Evolutionary conservation across 1,284 basidiomycete genomes (phyloP).

Genomic region (Ganoderma meredithae): DNA sequence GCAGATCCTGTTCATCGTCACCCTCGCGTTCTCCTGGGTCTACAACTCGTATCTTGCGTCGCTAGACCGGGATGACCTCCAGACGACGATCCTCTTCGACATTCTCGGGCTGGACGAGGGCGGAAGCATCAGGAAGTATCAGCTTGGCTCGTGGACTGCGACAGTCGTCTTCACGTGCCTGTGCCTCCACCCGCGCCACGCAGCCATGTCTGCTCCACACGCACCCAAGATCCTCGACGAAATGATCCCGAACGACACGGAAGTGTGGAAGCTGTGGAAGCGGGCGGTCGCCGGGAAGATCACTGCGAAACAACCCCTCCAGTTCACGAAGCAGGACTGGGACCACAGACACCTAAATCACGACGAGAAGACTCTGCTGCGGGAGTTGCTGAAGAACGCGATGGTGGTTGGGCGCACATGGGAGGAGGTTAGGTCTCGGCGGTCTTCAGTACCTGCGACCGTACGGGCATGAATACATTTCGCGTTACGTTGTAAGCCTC

Average conservation of each 20-base stretch:
- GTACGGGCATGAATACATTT: neutral
- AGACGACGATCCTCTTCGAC: conserved; percentile 27
- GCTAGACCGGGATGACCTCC: conserved; percentile 29
- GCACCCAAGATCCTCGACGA: conserved; percentile 27
- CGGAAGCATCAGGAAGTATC: conserved; percentile 18
- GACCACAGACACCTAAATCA: conserved; percentile 2
- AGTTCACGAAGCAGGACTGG: conserved; percentile 21
- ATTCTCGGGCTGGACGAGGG: conserved; percentile 17
- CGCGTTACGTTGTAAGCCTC: neutral
- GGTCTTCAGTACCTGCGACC: neutral
- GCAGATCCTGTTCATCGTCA: conserved; percentile 31
- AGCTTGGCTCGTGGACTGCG: conserved; percentile 24
- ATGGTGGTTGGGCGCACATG: conserved; percentile 5
- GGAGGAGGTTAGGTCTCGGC: neutral
- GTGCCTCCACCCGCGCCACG: conserved; percentile 13
- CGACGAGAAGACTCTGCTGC: conserved; percentile 19
- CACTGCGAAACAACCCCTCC: neutral
- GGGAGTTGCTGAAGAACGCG: conserved; percentile 23
- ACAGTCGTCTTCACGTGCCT: conserved; percentile 26
- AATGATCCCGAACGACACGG: conserved; percentile 31
- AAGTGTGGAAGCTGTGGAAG: conserved; percentile 32
- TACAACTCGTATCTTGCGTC: conserved; percentile 32
- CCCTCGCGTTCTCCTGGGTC: conserved; percentile 28
- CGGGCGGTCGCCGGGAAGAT: conserved; percentile 15
- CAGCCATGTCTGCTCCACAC: neutral